A percentile compares a stretch with the other conserved stretches of the same genome.
These are phyloP conservation scores for Rhodomyrtus psidioides DNA, from an alignment of 441 rosid species.

Conservation along the genomic window DNA sequence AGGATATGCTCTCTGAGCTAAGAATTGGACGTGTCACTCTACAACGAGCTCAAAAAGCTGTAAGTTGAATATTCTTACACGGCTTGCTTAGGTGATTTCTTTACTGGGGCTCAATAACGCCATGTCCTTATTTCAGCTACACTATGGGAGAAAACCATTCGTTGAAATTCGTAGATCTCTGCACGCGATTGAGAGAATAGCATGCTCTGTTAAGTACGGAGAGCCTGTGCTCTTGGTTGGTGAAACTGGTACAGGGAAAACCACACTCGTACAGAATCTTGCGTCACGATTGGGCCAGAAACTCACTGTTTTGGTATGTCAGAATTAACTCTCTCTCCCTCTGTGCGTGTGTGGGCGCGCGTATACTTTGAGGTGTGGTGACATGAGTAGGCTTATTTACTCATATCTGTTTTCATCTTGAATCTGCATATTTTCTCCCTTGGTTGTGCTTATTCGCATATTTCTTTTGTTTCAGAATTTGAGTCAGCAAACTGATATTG, in stretches of 20 bases:
- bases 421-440: not conserved
- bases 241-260: slow-evolving; percentile 99
- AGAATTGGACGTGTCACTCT: slow-evolving; percentile 80
- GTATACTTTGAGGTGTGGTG: not conserved
- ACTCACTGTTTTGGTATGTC: slow-evolving; percentile 84
- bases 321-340: not conserved
- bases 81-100: slow-evolving; percentile 5
- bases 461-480: slow-evolving; percentile 58
- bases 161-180: slow-evolving; percentile 79
- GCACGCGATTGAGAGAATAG: slow-evolving; percentile 73
- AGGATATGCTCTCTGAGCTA: slow-evolving; percentile 43
- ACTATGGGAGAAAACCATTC: slow-evolving; percentile 45
- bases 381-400: not conserved
- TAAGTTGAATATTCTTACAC: slow-evolving; percentile 21
- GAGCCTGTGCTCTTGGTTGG: slow-evolving; percentile 99
- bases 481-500: slow-evolving; percentile 98
- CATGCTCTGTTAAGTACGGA: slow-evolving; percentile 71
- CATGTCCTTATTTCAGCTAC: slow-evolving; percentile 32
- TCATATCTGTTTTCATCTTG: not conserved
- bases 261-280: slow-evolving; percentile 92
- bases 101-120: slow-evolving; percentile 4
- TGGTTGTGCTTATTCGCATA: not conserved
- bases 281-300: slow-evolving; percentile 81
- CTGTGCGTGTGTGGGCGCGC: not conserved
- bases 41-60: slow-evolving; percentile 41